Evolutionary conservation across 768 basidiomycete species (phyloP).

Genomic region (Termitomyces sp.): DNA sequence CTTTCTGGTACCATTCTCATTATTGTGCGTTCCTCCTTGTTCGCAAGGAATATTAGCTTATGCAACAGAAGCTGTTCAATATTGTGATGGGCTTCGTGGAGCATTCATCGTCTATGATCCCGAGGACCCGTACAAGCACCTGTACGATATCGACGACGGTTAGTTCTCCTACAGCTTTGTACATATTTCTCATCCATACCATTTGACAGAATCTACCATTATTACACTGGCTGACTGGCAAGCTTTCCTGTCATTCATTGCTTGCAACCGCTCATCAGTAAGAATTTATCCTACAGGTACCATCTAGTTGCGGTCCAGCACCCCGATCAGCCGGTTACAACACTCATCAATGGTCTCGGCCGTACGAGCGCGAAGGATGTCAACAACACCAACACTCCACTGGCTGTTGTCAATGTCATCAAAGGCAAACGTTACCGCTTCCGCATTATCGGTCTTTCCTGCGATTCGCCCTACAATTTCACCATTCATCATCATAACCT

Average conservation of each 20-base stretch:
- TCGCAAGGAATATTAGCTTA: not conserved
- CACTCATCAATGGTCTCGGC: slow-evolving; percentile 34
- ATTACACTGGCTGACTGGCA: slow-evolving; percentile 8
- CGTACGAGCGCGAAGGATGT: slow-evolving; percentile 20
- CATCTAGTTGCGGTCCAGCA: not conserved
- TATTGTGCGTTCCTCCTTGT: slow-evolving; percentile 14
- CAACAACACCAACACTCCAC: slow-evolving; percentile 5
- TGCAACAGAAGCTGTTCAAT: slow-evolving; percentile 20
- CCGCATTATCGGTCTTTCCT: slow-evolving; percentile 27
- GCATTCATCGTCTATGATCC: slow-evolving; percentile 32
- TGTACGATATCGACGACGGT: slow-evolving; percentile 24
- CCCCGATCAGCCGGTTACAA: slow-evolving; percentile 8
- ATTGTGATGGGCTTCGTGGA: slow-evolving; percentile 20
- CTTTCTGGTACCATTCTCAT: slow-evolving; percentile 20
- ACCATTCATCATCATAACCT: slow-evolving; percentile 36
- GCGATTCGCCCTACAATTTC: slow-evolving; percentile 31
- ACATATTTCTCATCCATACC: too few relatives aligned
- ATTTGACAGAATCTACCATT: slow-evolving; percentile 5
- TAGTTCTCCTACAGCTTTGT: not conserved
- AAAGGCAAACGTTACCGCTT: slow-evolving; percentile 29
- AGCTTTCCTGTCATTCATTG: not conserved
- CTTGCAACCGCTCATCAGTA: not conserved
- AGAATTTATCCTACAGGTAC: not conserved
- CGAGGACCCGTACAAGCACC: slow-evolving; percentile 18
- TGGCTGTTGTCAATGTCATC: slow-evolving; percentile 30